Evolutionary conservation across 164 flowering plant genomes (phyloP).

Genomic region (Stephania yunnanensis): DNA sequence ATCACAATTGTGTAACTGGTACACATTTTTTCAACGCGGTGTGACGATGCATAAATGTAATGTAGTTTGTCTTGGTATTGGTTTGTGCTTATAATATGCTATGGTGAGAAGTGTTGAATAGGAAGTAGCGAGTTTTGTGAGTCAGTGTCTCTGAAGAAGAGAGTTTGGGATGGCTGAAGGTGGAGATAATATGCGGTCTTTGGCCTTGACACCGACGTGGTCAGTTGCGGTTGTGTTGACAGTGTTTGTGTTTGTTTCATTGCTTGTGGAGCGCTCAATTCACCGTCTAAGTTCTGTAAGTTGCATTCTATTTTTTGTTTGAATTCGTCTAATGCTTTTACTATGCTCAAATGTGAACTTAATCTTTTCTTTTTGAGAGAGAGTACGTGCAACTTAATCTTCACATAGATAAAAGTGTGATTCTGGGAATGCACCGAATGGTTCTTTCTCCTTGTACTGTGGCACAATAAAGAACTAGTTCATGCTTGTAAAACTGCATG

Average conservation of each 20-base stretch:
- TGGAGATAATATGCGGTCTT: constrained; percentile 53
- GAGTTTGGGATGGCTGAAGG: constrained; percentile 37
- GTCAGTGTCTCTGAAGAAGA: neutral
- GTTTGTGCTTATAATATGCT: too few relatives aligned
- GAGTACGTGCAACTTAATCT: neutral
- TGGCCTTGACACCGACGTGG: constrained; percentile 99
- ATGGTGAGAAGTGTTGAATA: too few relatives aligned
- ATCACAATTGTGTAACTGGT: too few relatives aligned
- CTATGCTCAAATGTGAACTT: neutral
- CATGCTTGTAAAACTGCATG: too few relatives aligned
- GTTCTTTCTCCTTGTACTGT: neutral
- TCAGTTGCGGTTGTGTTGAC: constrained; percentile 91
- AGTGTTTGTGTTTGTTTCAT: constrained; percentile 78
- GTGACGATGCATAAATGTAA: too few relatives aligned
- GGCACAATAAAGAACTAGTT: neutral
- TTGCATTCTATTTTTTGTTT: constrained; percentile 7
- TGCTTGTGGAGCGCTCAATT: constrained; percentile 90
- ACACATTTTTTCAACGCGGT: too few relatives aligned
- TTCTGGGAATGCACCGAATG: neutral
- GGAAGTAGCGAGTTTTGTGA: neutral
- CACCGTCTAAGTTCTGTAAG: constrained; percentile 81
- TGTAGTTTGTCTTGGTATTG: too few relatives aligned
- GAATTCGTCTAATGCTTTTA: neutral
- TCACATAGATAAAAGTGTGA: neutral
- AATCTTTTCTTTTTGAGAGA: neutral